These are phyloP conservation scores for Favolaschia claudopus DNA, from an alignment of 768 basidiomycete genomes.

Conservation along the genomic window DNA sequence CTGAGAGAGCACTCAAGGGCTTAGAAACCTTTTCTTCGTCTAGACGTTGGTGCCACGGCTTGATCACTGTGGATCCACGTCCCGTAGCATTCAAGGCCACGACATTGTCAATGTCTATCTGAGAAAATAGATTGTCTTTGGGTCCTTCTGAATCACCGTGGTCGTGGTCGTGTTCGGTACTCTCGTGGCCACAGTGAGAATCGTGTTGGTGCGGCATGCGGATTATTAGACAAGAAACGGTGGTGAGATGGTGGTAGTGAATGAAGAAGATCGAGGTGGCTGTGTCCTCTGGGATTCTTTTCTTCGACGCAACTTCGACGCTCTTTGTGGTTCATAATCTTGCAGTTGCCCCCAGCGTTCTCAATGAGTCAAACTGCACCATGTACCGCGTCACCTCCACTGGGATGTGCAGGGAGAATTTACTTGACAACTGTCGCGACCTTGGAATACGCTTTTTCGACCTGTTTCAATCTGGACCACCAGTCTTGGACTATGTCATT, in stretches of 20 bases:
- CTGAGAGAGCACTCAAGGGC: background rate
- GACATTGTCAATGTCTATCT: constrained; percentile 84
- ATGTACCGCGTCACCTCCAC: no score
- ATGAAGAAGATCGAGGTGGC: background rate
- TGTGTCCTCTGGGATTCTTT: no score
- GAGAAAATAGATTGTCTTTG: constrained; percentile 73
- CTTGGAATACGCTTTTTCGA: no score
- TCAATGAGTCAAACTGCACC: no score
- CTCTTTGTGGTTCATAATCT: no score
- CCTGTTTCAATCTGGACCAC: no score
- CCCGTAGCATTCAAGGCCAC: constrained; percentile 75
- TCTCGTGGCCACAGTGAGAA: constrained; percentile 65
- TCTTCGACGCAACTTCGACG: no score
- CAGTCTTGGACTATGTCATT: no score
- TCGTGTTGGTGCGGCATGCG: constrained; percentile 66
- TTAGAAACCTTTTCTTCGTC: constrained; percentile 71
- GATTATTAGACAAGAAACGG: constrained; percentile 2
- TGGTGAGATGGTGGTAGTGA: background rate
- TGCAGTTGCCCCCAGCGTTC: no score
- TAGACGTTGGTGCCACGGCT: constrained; percentile 84
- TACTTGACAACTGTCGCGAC: no score
- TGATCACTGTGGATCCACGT: constrained; percentile 68
- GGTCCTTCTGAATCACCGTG: constrained; percentile 64
- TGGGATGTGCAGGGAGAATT: no score
- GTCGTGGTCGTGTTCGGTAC: constrained; percentile 59